These are phyloP conservation scores for Solanum acaule DNA, from an alignment of 257 asterid genomes.

Conservation along the genomic window DNA sequence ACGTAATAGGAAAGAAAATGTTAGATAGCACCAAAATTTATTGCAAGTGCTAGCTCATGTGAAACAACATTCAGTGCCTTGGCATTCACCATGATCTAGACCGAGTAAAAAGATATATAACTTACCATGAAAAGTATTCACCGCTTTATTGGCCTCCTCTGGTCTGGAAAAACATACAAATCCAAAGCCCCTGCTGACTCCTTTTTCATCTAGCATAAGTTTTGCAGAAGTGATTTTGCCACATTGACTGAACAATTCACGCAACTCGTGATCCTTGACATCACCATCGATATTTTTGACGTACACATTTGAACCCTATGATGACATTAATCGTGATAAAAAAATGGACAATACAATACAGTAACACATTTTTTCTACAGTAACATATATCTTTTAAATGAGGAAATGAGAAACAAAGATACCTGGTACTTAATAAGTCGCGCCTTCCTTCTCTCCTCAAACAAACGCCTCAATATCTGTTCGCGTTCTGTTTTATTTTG, in stretches of 20 bases:
- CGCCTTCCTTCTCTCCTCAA: slow-evolving; percentile 71
- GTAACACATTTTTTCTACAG: not conserved
- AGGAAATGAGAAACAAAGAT: not conserved
- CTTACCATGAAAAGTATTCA: slow-evolving; percentile 51
- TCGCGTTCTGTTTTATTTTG: slow-evolving; percentile 80
- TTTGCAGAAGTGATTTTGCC: slow-evolving; percentile 71
- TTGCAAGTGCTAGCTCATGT: not conserved
- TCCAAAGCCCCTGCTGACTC: slow-evolving; percentile 78
- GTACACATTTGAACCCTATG: slow-evolving; percentile 73
- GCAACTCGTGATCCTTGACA: slow-evolving; percentile 57
- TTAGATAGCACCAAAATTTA: not conserved
- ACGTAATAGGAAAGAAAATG: not conserved
- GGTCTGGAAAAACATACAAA: slow-evolving; percentile 82
- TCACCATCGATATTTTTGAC: slow-evolving; percentile 75
- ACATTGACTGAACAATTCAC: slow-evolving; percentile 53
- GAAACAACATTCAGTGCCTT: not conserved
- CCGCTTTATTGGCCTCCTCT: slow-evolving; percentile 67
- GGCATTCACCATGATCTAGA: not conserved
- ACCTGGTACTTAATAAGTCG: slow-evolving; percentile 63
- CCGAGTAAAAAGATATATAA: not conserved
- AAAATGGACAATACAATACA: not conserved
- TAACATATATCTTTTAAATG: not conserved
- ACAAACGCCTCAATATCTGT: slow-evolving; percentile 50
- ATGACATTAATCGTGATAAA: not conserved
- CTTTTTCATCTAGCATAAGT: slow-evolving; percentile 77